Base-by-base conservation (phyloP, 2,329 filamentous ascomycete species). In the Xylaria sp. region DNA sequence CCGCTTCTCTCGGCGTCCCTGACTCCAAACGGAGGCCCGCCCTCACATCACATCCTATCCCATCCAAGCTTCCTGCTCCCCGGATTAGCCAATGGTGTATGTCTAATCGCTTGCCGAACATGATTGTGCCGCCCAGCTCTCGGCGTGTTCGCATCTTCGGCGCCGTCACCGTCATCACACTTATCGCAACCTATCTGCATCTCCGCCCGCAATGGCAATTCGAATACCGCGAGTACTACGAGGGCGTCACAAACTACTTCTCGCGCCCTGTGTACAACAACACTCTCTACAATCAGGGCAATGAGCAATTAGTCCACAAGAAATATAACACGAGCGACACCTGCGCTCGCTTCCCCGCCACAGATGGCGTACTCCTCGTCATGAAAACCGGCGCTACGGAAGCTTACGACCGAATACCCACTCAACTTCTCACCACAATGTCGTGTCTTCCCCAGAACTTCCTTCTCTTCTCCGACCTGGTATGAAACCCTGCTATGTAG, bases 371-470 rank as follows among this genome's bases (percentile, higher is more conserved):
- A 53, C 79, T 84, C 36, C 77, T 89, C 32, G 81, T 89, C 64
- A 84, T 89, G 79, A 89, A 89, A 78, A 89, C 87, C 1, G 86
- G 87, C 54, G 85, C 86, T 2, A 87, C 85, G 51, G 86, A 88
- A 74, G 80, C 84, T 12, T 85, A 82, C 72, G 82, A 85, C 30
- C 85, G 85, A 69, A 76, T 89, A 3, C 86, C 87, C 7, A 85
- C 84, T 2, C 87, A 89, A 67, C 79, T 89, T 24, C 78, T 87
- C 65, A 88, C 87, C 2, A 83, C 83, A 11, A 76, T 88, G 63
- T 83, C 82, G 65, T 88, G 86, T 72, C 78, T 86, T n/a, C 79
- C 82, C 45, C 84, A 90, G 42, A 84, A 90, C 71, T 83, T 85
- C 61, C 80, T 88, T 27, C 79, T 89, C 66, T 91, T 88, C 75